Conservation (phyloP, 116 monocot species). For the Zostera marina region DNA sequence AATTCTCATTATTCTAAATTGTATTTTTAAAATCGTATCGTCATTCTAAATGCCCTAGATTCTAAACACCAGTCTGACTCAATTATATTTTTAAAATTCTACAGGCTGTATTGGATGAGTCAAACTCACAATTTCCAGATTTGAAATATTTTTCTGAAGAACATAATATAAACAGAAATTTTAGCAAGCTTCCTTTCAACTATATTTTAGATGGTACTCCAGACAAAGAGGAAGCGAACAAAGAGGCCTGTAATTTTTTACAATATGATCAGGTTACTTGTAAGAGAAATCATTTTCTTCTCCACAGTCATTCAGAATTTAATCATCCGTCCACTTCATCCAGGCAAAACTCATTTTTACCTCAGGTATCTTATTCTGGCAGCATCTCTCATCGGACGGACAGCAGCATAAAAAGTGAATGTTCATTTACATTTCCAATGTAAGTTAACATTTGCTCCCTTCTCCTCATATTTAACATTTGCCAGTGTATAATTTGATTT, state of each 20-base stretch:
- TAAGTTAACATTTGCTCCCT: constrained; percentile 14
- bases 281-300: constrained; percentile 11
- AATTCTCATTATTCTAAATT: neutral
- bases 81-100: neutral
- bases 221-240: constrained; percentile 1
- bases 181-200: neutral
- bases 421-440: constrained; percentile 81
- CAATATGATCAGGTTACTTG: constrained; percentile 2
- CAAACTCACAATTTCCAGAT: neutral
- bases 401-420: constrained; percentile 53
- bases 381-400: constrained; percentile 68
- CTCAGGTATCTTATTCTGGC: constrained; percentile 49
- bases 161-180: neutral
- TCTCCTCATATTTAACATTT: too few species aligned
- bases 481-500: too few species aligned
- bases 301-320: constrained; percentile 15
- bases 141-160: neutral
- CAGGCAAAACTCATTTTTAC: constrained; percentile 11
- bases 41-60: too few species aligned
- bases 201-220: neutral
- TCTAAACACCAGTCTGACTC: neutral
- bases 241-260: constrained; percentile 9
- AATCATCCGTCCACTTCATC: constrained; percentile 13
- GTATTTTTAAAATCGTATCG: too few species aligned
- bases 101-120: constrained; percentile 5